Conservation (phyloP, 2,329 filamentous ascomycete genomes). For the Xylaria multiplex region DNA sequence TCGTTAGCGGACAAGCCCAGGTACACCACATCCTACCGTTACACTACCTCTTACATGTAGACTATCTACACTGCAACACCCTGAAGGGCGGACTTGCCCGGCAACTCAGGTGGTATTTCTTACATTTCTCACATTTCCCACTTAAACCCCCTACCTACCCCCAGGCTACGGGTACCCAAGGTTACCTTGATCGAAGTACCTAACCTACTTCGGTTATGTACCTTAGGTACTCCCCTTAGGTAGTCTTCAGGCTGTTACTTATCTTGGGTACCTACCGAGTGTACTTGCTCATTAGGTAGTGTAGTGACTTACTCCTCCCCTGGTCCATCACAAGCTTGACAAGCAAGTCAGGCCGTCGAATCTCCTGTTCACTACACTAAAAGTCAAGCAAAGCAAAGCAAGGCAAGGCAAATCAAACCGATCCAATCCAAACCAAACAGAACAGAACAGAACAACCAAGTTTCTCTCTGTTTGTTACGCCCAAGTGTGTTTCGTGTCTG, state of each 20-base stretch:
- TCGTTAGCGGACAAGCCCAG: neutral
- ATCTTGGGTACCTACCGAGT: no score
- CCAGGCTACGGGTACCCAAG: no score
- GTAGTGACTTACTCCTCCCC: neutral
- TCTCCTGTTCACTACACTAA: neutral
- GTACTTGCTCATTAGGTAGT: no score
- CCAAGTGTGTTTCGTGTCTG: neutral
- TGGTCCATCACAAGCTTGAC: constrained; percentile 1
- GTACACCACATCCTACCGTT: neutral
- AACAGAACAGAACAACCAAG: no score
- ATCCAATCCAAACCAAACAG: neutral
- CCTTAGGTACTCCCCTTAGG: no score
- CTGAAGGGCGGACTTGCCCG: neutral
- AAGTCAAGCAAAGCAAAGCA: neutral
- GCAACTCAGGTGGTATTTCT: neutral
- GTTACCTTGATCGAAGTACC: no score
- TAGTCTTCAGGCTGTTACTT: no score
- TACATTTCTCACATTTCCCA: neutral
- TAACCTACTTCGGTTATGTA: no score
- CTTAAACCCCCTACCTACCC: neutral
- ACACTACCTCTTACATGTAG: neutral
- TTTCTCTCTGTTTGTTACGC: neutral
- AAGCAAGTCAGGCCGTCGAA: neutral
- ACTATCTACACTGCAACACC: neutral
- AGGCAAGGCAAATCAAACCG: neutral